Evolutionary conservation across 2,329 filamentous ascomycete genomes (phyloP), one percentile per base, ranked within the genome.

Genomic region (Pseudogymnoascus sp.): DNA sequence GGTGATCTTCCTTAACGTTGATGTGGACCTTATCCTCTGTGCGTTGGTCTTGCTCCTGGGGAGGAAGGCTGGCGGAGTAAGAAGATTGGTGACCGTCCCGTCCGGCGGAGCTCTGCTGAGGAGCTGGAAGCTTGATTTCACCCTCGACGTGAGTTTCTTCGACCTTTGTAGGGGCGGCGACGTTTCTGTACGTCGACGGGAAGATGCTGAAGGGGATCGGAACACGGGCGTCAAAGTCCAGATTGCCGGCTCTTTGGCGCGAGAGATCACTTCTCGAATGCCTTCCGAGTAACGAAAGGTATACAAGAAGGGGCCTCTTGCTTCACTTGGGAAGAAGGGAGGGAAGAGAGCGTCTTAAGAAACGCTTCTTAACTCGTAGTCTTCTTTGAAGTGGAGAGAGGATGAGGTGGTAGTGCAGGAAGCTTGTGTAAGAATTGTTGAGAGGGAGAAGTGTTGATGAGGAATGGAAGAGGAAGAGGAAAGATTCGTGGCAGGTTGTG

Each of bases 151-250:
- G 85, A 73, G 85, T 85, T 70, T 83, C 78, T 77, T 84, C 85
- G 76, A 80, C 78, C 74, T 82, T 77, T 73, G 74, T 78, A 72
- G 78, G 80, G 79, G 81, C 80, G 79, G 84, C 82, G 82, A 74
- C 74, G 75, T 80, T 81, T 76, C 88, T 85, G 84, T 96, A 97
- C 79, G 91, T 90, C 78, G 91, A 96, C 82, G 92, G 92, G 86
- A 97, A 96, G 88, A 96, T 89, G 89, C 91, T 96, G 86, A 96
- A 95, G 81, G 92, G 92, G 80, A 97, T 94, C 83, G 92, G 90
- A 79, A 96, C 89, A 79, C 91, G 89, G 80, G 92, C 91, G 89
- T 96, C 92, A 94, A 95, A 96, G 90, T 96, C 92, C 92, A 96
- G 92, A 82, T 90, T 96, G 90, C 81, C 90, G 88, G 88, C 85